Percentiles rank a stretch among this genome's conserved stretches.
phyloP scores from a whole-genome alignment of 2,329 filamentous ascomycete species.

The Fusarium albosuccineum region DNA sequence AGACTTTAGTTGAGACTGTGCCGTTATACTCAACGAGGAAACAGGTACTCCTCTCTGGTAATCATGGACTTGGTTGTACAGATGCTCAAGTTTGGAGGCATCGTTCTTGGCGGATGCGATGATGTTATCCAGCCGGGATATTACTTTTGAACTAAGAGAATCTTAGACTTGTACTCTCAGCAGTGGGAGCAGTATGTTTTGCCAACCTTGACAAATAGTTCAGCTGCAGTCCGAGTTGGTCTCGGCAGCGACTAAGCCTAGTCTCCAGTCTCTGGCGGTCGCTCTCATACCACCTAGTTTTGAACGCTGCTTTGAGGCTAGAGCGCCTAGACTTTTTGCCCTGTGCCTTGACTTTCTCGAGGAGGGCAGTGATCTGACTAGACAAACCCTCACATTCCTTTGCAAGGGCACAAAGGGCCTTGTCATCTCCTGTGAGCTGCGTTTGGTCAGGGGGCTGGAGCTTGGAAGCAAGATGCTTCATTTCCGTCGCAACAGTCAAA shows the following conservation, averaged over 20 bases:
- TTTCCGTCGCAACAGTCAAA: neutral
- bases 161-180: neutral
- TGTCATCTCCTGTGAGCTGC: neutral
- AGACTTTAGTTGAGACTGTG: too few species aligned
- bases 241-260: neutral
- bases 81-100: neutral
- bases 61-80: too few species aligned
- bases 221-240: neutral
- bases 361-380: neutral
- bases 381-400: neutral
- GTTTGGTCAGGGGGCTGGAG: neutral
- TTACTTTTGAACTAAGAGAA: neutral
- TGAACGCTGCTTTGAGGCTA: neutral
- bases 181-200: too few species aligned
- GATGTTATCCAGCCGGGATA: neutral
- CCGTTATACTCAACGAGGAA: too few species aligned
- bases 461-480: neutral
- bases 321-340: too few species aligned
- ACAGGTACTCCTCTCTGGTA: too few species aligned
- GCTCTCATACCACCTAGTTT: neutral
- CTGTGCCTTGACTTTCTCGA: slow-evolving; percentile 5
- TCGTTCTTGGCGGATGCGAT: too few species aligned
- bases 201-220: neutral
- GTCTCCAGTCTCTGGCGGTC: neutral
- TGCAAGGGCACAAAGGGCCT: neutral